Evolutionary conservation across 345 rosid genomes (phyloP).

Genomic region (Euphorbia lathyris): DNA sequence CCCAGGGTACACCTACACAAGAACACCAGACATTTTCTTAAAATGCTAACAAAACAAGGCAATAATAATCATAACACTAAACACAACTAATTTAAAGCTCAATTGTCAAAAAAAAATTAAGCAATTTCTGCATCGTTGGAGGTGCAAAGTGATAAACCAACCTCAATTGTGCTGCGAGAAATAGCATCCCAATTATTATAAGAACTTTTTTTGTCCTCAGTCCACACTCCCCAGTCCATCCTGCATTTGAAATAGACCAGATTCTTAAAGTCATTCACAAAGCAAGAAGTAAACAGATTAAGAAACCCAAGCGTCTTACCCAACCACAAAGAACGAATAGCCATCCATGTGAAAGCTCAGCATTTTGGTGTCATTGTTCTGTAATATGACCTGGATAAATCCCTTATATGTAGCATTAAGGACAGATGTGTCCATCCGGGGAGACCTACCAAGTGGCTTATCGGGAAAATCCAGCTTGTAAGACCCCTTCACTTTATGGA

Average conservation of each 20-base stretch:
- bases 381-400: constrained; percentile 76
- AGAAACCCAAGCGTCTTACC: constrained; percentile 39
- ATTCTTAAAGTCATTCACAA: neutral
- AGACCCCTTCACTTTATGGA: constrained; percentile 59
- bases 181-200: constrained; percentile 77
- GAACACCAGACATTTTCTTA: neutral
- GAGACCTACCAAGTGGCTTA: constrained; percentile 59
- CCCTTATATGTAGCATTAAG: constrained; percentile 89
- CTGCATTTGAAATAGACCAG: constrained; percentile 36
- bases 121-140: neutral
- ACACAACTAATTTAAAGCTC: too few species aligned
- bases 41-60: neutral
- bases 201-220: constrained; percentile 55
- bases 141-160: constrained; percentile 2
- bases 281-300: neutral
- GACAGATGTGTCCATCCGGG: constrained; percentile 55
- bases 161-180: constrained; percentile 57
- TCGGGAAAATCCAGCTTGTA: constrained; percentile 88
- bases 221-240: constrained; percentile 90
- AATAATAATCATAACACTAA: too few species aligned
- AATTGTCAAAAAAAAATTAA: too few species aligned
- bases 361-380: constrained; percentile 84
- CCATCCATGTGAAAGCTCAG: constrained; percentile 89
- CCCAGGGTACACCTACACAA: constrained; percentile 72
- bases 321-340: constrained; percentile 83